Base-by-base conservation (phyloP, 2,329 filamentous ascomycete species). In the Fusarium vanettenii region DNA sequence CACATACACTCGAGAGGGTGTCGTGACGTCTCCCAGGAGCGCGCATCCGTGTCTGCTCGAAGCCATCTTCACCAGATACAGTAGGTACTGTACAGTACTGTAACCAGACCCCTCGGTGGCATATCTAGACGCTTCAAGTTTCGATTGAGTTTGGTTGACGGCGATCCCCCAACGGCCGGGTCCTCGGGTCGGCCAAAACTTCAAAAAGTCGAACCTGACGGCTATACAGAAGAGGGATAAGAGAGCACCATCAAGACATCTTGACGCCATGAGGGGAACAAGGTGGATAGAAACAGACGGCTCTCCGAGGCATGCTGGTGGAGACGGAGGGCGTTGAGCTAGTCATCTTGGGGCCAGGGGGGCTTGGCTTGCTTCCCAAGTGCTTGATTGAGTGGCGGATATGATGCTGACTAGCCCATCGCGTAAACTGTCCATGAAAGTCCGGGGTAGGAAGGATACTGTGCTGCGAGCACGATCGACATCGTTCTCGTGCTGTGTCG, bases 311-410 rank as follows among this genome's bases (percentile, higher is more conserved):
- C 55, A 72, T 63, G 41, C 22, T 25, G 29, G 65, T 48, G 56
- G 73, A 60, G 61, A 71, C 52, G 43, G 56, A 69, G 68, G 65
- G 71, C 73, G 73, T 73, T 73, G 55, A 60, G 45, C 66, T 74
- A 77, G 61, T 52, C 56, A 39, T 43, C 55, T 64, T 57, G 45
- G 56, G 61, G 43, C 25, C 55, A 29, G 56, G 59, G 39, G 35
- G 25, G 27, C 43, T 61, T 60, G 60, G n/a, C 72, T 64, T 55
- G 18, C 6, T 31, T n/a, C 48, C 35, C 56, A 66, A 67, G 64
- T 60, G 65, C 66, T 73, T 65, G 67, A 77, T 78, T 69, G 61
- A 66, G 73, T 43, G 63, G 59, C 56, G 60, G 64, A 71, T 70
- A 67, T 67, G 71, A 72, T 56, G 48, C 71, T 77, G 65, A 29